Percentiles rank a stretch among this genome's conserved stretches.
These are phyloP conservation scores for Rosellinia necatrix DNA, from an alignment of 2,329 filamentous ascomycete genomes.

Conservation along the genomic window DNA sequence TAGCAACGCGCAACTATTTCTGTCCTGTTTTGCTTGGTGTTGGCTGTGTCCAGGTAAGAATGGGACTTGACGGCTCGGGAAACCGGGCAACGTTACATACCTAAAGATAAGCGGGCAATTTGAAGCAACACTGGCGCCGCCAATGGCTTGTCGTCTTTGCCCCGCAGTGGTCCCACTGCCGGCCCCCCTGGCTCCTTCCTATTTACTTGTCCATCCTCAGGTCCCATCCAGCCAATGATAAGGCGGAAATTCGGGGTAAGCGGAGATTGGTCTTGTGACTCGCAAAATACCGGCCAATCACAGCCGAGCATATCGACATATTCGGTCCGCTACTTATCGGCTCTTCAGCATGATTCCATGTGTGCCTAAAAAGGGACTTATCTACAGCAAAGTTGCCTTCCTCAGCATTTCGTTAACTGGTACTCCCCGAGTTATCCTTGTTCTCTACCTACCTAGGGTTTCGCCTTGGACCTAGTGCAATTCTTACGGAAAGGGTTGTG, in stretches of 20 bases:
- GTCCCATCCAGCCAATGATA: slow-evolving; percentile 28
- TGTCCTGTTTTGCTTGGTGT: no score
- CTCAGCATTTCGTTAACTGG: no score
- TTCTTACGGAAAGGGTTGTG: no score
- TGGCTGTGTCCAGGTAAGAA: no score
- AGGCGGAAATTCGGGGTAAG: neutral
- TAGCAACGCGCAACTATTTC: no score
- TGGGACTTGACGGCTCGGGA: neutral
- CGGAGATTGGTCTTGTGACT: slow-evolving; percentile 26
- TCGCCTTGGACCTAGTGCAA: no score
- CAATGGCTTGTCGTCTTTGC: neutral
- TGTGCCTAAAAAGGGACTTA: no score
- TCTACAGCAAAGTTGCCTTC: no score
- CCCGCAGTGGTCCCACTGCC: slow-evolving; percentile 18
- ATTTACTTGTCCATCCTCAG: slow-evolving; percentile 22
- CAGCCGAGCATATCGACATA: slow-evolving; percentile 18
- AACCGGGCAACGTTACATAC: slow-evolving; percentile 38
- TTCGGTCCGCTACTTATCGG: slow-evolving; percentile 40
- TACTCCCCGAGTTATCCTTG: no score
- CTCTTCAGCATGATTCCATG: slow-evolving; percentile 3
- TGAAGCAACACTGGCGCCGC: no score
- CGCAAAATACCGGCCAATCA: slow-evolving; percentile 30
- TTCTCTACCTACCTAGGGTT: no score
- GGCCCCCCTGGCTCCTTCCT: slow-evolving; percentile 28
- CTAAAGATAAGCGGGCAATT: neutral